A percentile compares a stretch with the other conserved stretches of the same genome.
These are phyloP conservation scores for Sporothrix variecibatus DNA, from an alignment of 2,329 filamentous ascomycete species.

Conservation along the genomic window DNA sequence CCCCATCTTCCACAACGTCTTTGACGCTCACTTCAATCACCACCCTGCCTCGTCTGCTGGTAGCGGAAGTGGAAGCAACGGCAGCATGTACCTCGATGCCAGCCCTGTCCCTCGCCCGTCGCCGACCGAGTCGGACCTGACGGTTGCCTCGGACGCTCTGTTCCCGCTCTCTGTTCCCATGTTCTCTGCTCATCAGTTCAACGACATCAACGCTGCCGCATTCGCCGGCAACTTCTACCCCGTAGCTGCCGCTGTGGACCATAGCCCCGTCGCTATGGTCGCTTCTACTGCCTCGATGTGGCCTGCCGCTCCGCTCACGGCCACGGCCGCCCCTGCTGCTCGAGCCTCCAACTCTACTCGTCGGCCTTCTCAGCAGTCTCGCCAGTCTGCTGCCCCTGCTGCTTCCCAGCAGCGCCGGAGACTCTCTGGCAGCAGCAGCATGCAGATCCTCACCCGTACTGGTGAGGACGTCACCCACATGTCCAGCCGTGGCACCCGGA, in stretches of 20 bases:
- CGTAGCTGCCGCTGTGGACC: conserved; percentile 30
- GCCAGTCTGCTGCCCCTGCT: conserved; percentile 1
- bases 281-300: not conserved
- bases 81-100: conserved; percentile 24
- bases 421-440: conserved; percentile 40
- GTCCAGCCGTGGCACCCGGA: conserved; percentile 64
- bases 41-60: not conserved
- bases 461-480: conserved; percentile 64
- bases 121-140: conserved; percentile 43
- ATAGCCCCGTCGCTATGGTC: conserved; percentile 17
- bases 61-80: conserved; percentile 22
- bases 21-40: conserved; percentile 15
- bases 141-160: conserved; percentile 33
- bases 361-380: conserved; percentile 2
- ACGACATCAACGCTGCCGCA: conserved; percentile 22
- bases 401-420: conserved; percentile 19
- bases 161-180: conserved; percentile 25
- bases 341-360: conserved; percentile 42
- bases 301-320: not conserved
- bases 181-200: conserved; percentile 36
- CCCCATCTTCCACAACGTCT: conserved; percentile 48
- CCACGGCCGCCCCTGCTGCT: conserved; percentile 21
- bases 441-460: conserved; percentile 67
- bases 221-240: conserved; percentile 12
- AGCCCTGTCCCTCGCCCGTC: conserved; percentile 25